Conservation (phyloP, 345 rosid species). For the Cardamine occulta region DNA sequence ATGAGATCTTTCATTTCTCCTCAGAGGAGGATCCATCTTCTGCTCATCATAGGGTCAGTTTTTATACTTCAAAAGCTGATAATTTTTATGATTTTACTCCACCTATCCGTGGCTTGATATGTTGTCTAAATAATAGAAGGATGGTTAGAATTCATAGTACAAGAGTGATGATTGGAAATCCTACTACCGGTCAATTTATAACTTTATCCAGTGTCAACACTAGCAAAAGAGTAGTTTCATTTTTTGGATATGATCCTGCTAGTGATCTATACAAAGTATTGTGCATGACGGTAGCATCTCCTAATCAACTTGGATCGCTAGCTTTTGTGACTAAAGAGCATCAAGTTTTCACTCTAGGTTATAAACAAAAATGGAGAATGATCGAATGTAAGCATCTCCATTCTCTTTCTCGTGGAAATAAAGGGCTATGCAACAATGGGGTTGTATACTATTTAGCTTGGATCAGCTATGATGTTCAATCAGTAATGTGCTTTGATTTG, state of each 20-base stretch:
- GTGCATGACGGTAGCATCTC: not conserved
- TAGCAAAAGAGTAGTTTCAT: not conserved
- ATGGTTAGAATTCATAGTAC: not conserved
- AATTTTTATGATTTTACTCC: not conserved
- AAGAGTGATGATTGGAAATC: not conserved
- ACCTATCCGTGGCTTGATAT: not conserved
- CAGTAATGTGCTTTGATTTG: not conserved
- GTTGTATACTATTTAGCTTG: conserved; percentile 1
- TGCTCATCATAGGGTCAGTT: not conserved
- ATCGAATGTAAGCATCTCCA: not conserved
- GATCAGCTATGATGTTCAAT: too few species aligned
- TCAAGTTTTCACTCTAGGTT: conserved; percentile 6
- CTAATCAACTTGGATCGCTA: too few species aligned
- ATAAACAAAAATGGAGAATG: not conserved
- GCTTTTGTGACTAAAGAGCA: not conserved
- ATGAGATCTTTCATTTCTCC: not conserved
- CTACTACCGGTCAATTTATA: conserved; percentile 1
- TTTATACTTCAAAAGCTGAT: not conserved
- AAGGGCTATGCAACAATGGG: not conserved
- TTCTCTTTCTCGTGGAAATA: not conserved
- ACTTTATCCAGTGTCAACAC: not conserved
- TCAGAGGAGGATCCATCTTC: not conserved
- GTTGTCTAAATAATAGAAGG: not conserved
- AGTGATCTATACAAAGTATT: not conserved
- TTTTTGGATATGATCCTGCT: conserved; percentile 16